These are phyloP conservation scores for Monosporascus sp. DNA, from an alignment of 2,329 filamentous ascomycete species.

Conservation along the genomic window DNA sequence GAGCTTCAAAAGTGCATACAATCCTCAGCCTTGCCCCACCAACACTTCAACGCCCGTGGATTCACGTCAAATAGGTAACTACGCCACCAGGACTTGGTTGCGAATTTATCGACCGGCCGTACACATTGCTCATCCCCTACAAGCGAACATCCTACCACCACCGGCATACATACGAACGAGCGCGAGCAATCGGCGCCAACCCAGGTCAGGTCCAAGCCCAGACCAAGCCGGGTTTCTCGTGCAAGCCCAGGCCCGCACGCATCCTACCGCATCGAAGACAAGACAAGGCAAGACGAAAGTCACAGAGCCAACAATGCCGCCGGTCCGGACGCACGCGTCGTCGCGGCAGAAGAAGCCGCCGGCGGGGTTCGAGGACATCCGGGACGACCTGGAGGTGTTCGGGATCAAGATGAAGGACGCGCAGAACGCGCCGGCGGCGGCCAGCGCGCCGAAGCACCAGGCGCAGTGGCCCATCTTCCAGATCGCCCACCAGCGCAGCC, in stretches of 20 bases:
- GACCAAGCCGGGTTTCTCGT: too few species aligned
- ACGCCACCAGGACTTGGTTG: too few species aligned
- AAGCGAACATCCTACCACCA: too few species aligned
- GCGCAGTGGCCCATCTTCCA: slow-evolving; percentile 97
- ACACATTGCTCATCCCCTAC: too few species aligned
- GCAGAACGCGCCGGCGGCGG: slow-evolving; percentile 79
- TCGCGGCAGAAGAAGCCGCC: slow-evolving; percentile 76
- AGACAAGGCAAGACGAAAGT: slow-evolving; percentile 1
- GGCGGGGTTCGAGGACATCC: slow-evolving; percentile 82
- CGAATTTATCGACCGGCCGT: neutral
- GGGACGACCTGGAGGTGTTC: slow-evolving; percentile 81
- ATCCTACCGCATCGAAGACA: neutral
- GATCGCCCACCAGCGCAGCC: slow-evolving; percentile 84
- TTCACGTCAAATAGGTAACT: too few species aligned
- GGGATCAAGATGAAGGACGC: slow-evolving; percentile 92
- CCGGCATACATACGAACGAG: too few species aligned
- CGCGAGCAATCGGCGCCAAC: too few species aligned
- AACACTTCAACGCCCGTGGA: slow-evolving; percentile 3
- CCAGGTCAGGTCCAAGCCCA: too few species aligned
- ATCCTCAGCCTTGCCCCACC: slow-evolving; percentile 28
- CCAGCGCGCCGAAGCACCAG: slow-evolving; percentile 78
- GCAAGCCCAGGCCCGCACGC: too few species aligned
- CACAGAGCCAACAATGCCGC: slow-evolving; percentile 55
- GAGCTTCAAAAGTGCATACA: slow-evolving; percentile 10
- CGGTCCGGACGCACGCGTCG: slow-evolving; percentile 63